Evolutionary conservation across 2,329 filamentous ascomycete species (phyloP), one percentile per base, ranked within the genome.

Genomic region (Sporothrix inflata): DNA sequence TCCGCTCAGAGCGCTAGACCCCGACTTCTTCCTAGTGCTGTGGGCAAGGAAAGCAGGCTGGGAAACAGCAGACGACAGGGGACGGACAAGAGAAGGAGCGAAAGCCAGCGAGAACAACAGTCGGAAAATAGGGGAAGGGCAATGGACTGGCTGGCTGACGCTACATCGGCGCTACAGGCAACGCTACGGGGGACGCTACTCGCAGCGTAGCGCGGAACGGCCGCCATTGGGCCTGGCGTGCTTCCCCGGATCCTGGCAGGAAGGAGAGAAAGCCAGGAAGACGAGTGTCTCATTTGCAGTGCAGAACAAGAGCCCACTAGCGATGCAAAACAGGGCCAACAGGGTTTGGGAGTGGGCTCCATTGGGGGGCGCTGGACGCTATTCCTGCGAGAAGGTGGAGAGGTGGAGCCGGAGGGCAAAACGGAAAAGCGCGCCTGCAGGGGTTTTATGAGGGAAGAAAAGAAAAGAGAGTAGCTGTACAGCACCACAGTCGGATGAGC

Each of bases 1-100:
- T 34, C 60, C 60, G 40, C 60, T 30, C 24, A 38, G 16, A 38
- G 24, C 63, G 45, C 63, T 67, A 67, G 63, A 21, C 63, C 42
- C 45, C 14, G 27, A 34, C 27, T 34, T 34, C 4, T n/a, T n/a
- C 61, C 61, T 49, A 49, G n/a, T 65, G 8, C 9, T 38, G 21
- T 49, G n/a, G 16, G 47, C 47, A 49, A 19, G 47, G 47, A 45
- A 12, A 12, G 42, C 9, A 45, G 42, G 30, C 30, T 34, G 30
- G 16, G 9, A 60, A 61, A 40, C 8, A 21, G 19, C 30, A 21
- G 57, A 42, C 57, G 53, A 57, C 27, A 65, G 61, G 61, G 61
- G 38, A 45, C 38, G 61, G 38, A 47, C 21, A 40, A 47, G 61
- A 65, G 40, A 42, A 42, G 40, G 40, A 42, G 40, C 3, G 8